A percentile compares a stretch with the other conserved stretches of the same genome.
These are phyloP conservation scores for Paraleonurus japonicus DNA, from an alignment of 257 asterid genomes.

Conservation along the genomic window DNA sequence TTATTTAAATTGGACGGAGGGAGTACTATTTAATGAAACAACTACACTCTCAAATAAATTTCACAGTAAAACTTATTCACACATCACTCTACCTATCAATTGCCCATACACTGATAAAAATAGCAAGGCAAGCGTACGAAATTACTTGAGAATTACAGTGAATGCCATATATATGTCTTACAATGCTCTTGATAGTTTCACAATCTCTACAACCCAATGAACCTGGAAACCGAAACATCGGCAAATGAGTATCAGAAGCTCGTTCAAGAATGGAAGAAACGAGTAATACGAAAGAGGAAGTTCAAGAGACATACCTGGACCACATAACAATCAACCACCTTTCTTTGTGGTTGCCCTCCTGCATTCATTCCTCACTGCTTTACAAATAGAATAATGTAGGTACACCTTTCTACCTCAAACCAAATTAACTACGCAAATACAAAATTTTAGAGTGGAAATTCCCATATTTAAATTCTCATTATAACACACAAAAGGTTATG, in stretches of 20 bases:
- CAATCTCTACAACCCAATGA: slow-evolving; percentile 5
- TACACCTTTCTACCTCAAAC: slow-evolving; percentile 20
- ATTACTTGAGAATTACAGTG: neutral
- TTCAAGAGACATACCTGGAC: slow-evolving; percentile 23
- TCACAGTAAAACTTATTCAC: too few relatives aligned
- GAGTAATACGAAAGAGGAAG: neutral
- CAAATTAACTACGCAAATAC: slow-evolving; percentile 33
- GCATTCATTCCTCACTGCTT: slow-evolving; percentile 11
- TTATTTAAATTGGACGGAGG: too few relatives aligned
- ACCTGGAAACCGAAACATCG: slow-evolving; percentile 24
- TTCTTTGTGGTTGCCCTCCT: slow-evolving; percentile 20
- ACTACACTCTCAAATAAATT: too few relatives aligned
- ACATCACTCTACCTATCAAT: too few relatives aligned
- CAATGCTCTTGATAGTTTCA: slow-evolving; percentile 25
- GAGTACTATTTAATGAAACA: too few relatives aligned
- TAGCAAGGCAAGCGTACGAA: neutral
- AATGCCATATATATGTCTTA: slow-evolving; percentile 7
- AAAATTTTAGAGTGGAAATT: slow-evolving; percentile 31
- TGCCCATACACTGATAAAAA: neutral
- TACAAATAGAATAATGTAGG: slow-evolving; percentile 8
- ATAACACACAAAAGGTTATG: slow-evolving; percentile 31
- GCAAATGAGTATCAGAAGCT: slow-evolving; percentile 2
- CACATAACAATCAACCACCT: slow-evolving; percentile 1
- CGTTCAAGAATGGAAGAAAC: neutral
- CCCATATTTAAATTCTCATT: slow-evolving; percentile 26